Evolutionary conservation across 169 alveolate genomes (phyloP), one percentile per base, ranked within the genome.

Genomic region (Cryptosporidium felis): DNA sequence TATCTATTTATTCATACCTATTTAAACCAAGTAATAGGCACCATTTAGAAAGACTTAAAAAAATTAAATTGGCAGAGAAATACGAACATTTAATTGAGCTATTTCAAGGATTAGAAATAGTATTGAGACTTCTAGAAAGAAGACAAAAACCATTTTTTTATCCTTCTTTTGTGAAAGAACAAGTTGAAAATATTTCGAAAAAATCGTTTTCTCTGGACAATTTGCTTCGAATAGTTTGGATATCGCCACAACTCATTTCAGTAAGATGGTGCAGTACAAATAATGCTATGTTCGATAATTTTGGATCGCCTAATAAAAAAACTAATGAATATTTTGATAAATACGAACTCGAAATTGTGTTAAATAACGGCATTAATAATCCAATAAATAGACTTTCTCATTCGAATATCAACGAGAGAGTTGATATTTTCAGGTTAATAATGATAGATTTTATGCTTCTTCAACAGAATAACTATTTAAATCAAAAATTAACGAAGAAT

Each of bases 101-200:
- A 0, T 74, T 74, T 21, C 85, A 74, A 40, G 85, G 85, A 1
- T 10, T 74, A 36, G 85, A 74, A 42, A 56, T 74, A 74, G 59
- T 74, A 36, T 53, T 74, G 56, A 49, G 85, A 10, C 10, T 74
- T n/a, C 53, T 74, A 26, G 85, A 74, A 40, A 74, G 85, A 74
- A 49, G 85, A 32, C 85, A 74, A 40, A 74, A 56, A 10, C 85
- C 85, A 32, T 74, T 74, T 53, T 56, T 74, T 53, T 74, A 74
- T 53, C 85, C 58, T 38, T 40, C 58, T 30, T 23, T 74, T 51
- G 42, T 74, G 34, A 74, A 36, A 36, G 85, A 74, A 3, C 85
- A 74, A 30, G 85, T 56, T 8, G 85, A 74, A 23, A 74, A 56
- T 21, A 44, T 74, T 6, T 53, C 67, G n/a, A 49, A 74, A 10